Evolutionary conservation across 2,329 filamentous ascomycete species (phyloP).

Genomic region (Blastomyces percursus): DNA sequence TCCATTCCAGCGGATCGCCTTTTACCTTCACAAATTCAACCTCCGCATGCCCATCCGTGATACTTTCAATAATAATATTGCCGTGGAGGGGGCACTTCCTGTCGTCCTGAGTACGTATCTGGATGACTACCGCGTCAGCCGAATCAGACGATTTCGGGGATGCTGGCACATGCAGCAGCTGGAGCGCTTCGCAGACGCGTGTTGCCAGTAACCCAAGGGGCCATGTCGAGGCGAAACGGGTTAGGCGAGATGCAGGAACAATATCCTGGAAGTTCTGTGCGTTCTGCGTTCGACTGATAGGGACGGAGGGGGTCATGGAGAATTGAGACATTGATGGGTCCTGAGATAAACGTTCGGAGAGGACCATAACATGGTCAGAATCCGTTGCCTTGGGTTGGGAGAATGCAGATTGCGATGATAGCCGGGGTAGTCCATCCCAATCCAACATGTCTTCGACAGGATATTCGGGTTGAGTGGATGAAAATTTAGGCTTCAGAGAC

Average conservation of each 20-base stretch:
- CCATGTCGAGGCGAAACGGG: conserved; percentile 82
- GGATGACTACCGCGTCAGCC: conserved; percentile 51
- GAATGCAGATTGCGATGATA: conserved; percentile 37
- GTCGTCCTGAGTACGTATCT: conserved; percentile 59
- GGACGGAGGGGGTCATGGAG: conserved; percentile 63
- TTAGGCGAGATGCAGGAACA: conserved; percentile 73
- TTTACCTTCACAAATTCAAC: conserved; percentile 89
- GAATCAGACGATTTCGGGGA: conserved; percentile 33
- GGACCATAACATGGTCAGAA: conserved; percentile 29
- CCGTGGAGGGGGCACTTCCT: conserved; percentile 35
- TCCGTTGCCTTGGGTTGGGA: conserved; percentile 38
- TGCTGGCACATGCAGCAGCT: conserved; percentile 71
- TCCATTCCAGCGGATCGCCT: conserved; percentile 93
- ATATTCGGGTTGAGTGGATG: conserved; percentile 78
- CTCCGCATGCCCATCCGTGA: conserved; percentile 57
- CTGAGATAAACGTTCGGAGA: conserved; percentile 59
- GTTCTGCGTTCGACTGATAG: conserved; percentile 75
- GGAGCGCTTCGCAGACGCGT: conserved; percentile 68
- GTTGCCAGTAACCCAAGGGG: conserved; percentile 64
- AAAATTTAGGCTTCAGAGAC: conserved; percentile 43
- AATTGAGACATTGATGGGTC: conserved; percentile 82
- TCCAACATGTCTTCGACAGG: conserved; percentile 65
- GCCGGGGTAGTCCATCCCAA: conserved; percentile 65
- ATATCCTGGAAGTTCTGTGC: conserved; percentile 85
- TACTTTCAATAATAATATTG: conserved; percentile 35